Conservation (phyloP, 768 basidiomycete genomes). For the Rhodotorula kratochvilovae region DNA sequence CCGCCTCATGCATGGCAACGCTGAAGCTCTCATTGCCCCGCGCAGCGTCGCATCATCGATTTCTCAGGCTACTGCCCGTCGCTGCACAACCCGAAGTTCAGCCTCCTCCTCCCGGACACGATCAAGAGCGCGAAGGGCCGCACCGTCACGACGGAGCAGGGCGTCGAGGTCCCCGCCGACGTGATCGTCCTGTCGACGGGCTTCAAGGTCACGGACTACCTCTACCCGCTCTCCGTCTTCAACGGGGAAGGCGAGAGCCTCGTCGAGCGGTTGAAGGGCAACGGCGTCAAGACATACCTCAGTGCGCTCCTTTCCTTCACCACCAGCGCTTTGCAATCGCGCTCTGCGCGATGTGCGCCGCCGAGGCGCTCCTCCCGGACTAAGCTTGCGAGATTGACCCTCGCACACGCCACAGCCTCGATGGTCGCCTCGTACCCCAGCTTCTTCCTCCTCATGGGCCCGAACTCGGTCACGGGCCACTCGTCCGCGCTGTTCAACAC, state of each 20-base stretch:
- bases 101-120: conserved; percentile 32
- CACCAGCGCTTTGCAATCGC: too few relatives aligned
- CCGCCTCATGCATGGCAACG: too few relatives aligned
- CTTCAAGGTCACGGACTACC: conserved; percentile 35
- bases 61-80: conserved; percentile 29
- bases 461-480: conserved; percentile 41
- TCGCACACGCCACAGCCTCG: neutral
- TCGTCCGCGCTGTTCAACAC: conserved; percentile 40
- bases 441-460: conserved; percentile 41
- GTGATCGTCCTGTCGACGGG: conserved; percentile 41
- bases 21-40: neutral
- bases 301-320: conserved; percentile 5
- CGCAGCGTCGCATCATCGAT: conserved; percentile 43
- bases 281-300: conserved; percentile 29
- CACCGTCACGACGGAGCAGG: conserved; percentile 30
- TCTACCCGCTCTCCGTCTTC: conserved; percentile 36
- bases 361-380: too few relatives aligned
- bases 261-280: conserved; percentile 31
- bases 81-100: conserved; percentile 34
- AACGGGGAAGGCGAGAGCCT: conserved; percentile 37
- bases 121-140: conserved; percentile 26
- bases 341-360: too few relatives aligned
- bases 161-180: conserved; percentile 38
- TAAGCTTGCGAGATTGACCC: neutral
- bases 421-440: conserved; percentile 27